These are phyloP conservation scores for Alternaria brassicae DNA, from an alignment of 2,329 filamentous ascomycete species.

Conservation along the genomic window DNA sequence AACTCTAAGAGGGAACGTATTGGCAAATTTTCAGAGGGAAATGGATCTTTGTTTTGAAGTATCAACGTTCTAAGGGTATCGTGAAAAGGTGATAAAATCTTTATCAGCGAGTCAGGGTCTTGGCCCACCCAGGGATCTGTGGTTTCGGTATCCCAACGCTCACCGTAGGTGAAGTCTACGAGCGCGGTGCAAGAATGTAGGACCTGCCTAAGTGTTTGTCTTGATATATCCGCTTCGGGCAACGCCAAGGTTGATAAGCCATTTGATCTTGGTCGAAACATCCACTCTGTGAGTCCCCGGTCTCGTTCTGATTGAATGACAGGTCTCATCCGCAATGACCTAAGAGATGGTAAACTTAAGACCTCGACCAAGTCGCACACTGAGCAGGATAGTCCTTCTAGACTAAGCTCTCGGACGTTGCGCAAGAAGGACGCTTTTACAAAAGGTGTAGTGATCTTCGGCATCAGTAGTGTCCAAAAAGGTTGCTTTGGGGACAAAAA, in stretches of 20 bases:
- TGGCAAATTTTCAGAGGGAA: too few relatives aligned
- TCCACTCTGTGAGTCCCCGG: not conserved
- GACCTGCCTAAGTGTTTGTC: constrained; percentile 1
- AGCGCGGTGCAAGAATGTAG: constrained; percentile 6
- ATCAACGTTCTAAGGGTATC: too few relatives aligned
- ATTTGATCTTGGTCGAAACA: not conserved
- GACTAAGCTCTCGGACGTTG: not conserved
- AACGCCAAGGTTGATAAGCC: constrained; percentile 3
- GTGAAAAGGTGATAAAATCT: constrained; percentile 7
- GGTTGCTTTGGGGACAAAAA: not conserved
- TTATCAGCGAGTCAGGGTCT: constrained; percentile 4
- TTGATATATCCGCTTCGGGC: not conserved
- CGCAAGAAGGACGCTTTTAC: constrained; percentile 1
- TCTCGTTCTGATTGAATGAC: not conserved
- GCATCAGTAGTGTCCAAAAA: constrained; percentile 1
- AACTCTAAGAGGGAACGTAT: too few relatives aligned
- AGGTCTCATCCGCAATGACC: not conserved
- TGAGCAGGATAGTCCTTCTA: constrained; percentile 1
- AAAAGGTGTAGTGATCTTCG: constrained; percentile 1
- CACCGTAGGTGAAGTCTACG: constrained; percentile 5
- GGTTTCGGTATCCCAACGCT: not conserved
- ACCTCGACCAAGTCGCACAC: not conserved
- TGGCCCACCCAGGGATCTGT: too few relatives aligned
- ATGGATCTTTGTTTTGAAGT: too few relatives aligned
- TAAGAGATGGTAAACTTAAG: not conserved